Base-by-base conservation (phyloP, 805 yeast genomes). In the Wickerhamomyces subpelliculosus region DNA sequence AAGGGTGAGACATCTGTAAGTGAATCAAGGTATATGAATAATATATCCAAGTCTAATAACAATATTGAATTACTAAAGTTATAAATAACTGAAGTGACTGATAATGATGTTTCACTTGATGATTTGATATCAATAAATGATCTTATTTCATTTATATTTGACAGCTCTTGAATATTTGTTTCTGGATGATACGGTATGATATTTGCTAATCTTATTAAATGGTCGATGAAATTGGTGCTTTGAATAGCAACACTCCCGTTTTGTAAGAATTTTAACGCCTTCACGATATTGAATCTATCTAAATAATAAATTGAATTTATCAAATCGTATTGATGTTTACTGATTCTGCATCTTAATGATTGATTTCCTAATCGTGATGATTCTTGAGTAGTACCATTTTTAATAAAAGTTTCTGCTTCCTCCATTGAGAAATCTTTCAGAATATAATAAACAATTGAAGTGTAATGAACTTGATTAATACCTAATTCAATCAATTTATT, bases 241-340 rank as follows among this genome's bases (percentile, higher is more conserved):
- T 35, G 28, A 25, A 41, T 39, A 18, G 41, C 43, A 16, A 35
- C 27, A 14, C 42, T 40, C 1, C 38, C 27, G 12, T 45, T 43
- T n/a, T n/a, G 12, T 5, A 52, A 32, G 30, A 45, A 36, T 29
- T 34, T 36, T 16, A 49, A 25, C 11, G 45, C 24, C 17, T 40
- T 43, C 23, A 37, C 25, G 12, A 52, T 44, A 27, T 54, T 51
- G 27, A 54, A 49, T 36, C 56, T 46, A 32, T 54, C 58, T 21
- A 54, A 34, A 27, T 30, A 44, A 34, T 54, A 54, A 11, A 50
- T 39, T 8, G 49, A 42, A 38, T 54, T 48, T 24, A 54, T 45
- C 11, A 52, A 38, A 29, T 48, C 48, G 22, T 51, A 46, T 7
- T 27, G 34, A 9, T 26, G 16, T 18, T 17, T n/a, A 1, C 38